Evolutionary conservation across 2,329 filamentous ascomycete genomes (phyloP).

Genomic region (Didymella keratinophila): DNA sequence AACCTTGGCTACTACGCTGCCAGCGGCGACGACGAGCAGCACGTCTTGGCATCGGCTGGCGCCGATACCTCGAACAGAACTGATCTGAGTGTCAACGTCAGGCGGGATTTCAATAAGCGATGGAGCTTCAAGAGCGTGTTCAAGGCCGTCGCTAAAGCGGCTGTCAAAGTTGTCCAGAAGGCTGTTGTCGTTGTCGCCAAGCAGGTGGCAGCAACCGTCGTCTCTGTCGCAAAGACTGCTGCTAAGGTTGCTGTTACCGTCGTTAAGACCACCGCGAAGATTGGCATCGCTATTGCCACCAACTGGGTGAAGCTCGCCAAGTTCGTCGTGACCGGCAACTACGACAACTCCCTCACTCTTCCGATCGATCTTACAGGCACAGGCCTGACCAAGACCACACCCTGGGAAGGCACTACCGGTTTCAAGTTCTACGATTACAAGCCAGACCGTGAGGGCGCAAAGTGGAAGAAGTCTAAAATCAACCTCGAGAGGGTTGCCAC

Average conservation of each 20-base stretch:
- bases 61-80: slow-evolving; percentile 2
- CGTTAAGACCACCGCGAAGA: slow-evolving; percentile 11
- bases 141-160: slow-evolving; percentile 1
- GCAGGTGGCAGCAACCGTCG: slow-evolving; percentile 7
- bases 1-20: slow-evolving; percentile 14
- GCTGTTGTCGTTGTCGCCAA: slow-evolving; percentile 11
- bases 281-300: slow-evolving; percentile 14
- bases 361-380: slow-evolving; percentile 15
- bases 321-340: slow-evolving; percentile 12
- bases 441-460: slow-evolving; percentile 10
- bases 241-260: slow-evolving; percentile 13
- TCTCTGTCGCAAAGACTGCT: slow-evolving; percentile 13
- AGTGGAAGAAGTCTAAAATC: slow-evolving; percentile 17
- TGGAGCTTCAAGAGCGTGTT: slow-evolving; percentile 11
- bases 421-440: slow-evolving; percentile 20
- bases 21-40: slow-evolving; percentile 14
- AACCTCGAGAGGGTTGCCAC: slow-evolving; percentile 15
- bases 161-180: slow-evolving; percentile 7
- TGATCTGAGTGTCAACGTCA: neutral
- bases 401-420: slow-evolving; percentile 17
- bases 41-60: slow-evolving; percentile 12
- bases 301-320: slow-evolving; percentile 8
- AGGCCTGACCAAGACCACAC: slow-evolving; percentile 10
- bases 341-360: slow-evolving; percentile 16
- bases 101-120: slow-evolving; percentile 10